Conservation (phyloP, 202 grass and related monocot genomes). For the Zizania palustris region DNA sequence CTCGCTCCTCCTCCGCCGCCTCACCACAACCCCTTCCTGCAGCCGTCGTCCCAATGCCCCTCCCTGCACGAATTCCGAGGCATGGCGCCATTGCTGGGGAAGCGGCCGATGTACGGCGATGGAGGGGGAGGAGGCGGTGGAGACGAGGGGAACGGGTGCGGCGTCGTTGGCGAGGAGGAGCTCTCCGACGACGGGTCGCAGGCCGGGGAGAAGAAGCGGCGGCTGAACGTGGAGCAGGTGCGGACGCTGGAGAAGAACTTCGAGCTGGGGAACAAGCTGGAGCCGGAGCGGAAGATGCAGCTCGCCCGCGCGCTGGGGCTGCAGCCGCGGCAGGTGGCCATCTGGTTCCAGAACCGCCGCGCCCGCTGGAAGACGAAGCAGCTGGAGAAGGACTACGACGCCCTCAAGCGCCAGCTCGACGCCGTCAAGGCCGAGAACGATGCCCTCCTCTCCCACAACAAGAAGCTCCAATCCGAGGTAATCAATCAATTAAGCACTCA, state of each 20-base stretch:
- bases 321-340: conserved; percentile 94
- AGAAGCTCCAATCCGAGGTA: conserved; percentile 96
- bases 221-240: conserved; percentile 97
- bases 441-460: conserved; percentile 82
- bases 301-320: conserved; percentile 77
- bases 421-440: conserved; percentile 87
- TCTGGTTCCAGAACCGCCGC: conserved; percentile 99
- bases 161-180: conserved; percentile 60
- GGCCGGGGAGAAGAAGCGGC: conserved; percentile 88
- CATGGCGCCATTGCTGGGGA: conserved; percentile 74
- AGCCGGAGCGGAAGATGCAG: conserved; percentile 95
- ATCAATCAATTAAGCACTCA: neutral
- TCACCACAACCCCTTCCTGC: conserved; percentile 53
- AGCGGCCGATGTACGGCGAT: conserved; percentile 66
- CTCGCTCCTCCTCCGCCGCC: conserved; percentile 19
- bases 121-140: neutral
- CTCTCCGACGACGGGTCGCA: conserved; percentile 87
- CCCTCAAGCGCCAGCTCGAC: conserved; percentile 80
- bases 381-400: conserved; percentile 97
- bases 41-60: conserved; percentile 49
- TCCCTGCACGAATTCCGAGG: conserved; percentile 83
- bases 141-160: conserved; percentile 43
- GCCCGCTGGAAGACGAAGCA: conserved; percentile 99
- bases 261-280: conserved; percentile 95
- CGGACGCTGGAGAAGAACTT: conserved; percentile 97